Conservation (phyloP, 352 stramenopile species). For the Phytophthora chlamydospora region DNA sequence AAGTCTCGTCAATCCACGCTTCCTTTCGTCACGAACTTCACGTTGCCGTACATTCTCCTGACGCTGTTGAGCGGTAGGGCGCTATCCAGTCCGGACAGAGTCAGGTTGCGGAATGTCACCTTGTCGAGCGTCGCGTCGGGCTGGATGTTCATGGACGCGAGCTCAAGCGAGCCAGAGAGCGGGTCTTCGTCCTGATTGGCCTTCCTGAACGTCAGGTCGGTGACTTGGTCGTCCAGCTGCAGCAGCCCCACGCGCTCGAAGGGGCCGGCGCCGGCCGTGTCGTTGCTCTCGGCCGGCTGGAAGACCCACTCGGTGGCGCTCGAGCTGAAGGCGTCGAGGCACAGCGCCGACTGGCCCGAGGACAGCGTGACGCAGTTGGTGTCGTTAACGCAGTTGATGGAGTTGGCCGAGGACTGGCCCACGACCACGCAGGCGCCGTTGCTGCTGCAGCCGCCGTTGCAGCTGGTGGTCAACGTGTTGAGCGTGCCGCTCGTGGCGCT, state of each 20-base stretch:
- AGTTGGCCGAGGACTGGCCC: slow-evolving; percentile 57
- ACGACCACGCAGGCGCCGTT: slow-evolving; percentile 73
- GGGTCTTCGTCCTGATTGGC: slow-evolving; percentile 39
- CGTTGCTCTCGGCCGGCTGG: slow-evolving; percentile 53
- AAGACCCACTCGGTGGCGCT: slow-evolving; percentile 56
- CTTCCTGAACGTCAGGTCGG: slow-evolving; percentile 56
- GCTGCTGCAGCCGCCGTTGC: slow-evolving; percentile 67
- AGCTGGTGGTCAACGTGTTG: slow-evolving; percentile 82
- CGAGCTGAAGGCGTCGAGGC: slow-evolving; percentile 60
- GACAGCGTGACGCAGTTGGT: slow-evolving; percentile 69
- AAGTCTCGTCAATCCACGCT: slow-evolving; percentile 10
- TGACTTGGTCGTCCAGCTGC: slow-evolving; percentile 58
- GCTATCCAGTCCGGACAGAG: slow-evolving; percentile 52
- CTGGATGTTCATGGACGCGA: slow-evolving; percentile 77
- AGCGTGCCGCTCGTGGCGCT: slow-evolving; percentile 35
- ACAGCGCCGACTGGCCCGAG: slow-evolving; percentile 70
- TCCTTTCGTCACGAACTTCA: not conserved
- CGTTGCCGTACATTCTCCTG: slow-evolving; percentile 51
- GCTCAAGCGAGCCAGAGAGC: slow-evolving; percentile 48
- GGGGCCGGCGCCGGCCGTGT: slow-evolving; percentile 51
- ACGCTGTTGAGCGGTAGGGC: slow-evolving; percentile 60
- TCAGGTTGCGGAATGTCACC: slow-evolving; percentile 57
- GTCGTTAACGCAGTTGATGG: slow-evolving; percentile 81
- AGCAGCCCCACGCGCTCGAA: slow-evolving; percentile 79
- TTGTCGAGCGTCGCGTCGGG: slow-evolving; percentile 46